These are phyloP conservation scores for Nannochloropsis gaditana DNA, from an alignment of 108 stramenopile species.

Conservation along the genomic window DNA sequence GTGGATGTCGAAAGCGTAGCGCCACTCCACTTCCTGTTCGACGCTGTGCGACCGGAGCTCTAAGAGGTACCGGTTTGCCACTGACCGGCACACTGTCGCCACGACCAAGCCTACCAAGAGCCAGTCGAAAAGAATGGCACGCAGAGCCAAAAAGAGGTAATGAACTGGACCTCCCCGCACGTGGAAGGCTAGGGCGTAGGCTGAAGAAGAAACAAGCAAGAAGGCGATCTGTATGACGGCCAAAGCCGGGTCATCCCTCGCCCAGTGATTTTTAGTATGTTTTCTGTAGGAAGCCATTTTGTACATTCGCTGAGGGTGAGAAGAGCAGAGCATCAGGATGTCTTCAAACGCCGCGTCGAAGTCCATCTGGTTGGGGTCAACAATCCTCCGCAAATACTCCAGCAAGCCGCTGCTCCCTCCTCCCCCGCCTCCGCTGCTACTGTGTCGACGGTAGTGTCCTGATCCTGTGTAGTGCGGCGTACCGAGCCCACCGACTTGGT, in stretches of 20 bases:
- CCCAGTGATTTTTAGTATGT: constrained; percentile 90
- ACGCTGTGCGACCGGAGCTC: constrained; percentile 63
- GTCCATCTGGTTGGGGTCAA: constrained; percentile 49
- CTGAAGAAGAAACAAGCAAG: constrained; percentile 66
- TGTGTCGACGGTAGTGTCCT: not conserved
- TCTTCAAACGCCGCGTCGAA: constrained; percentile 49
- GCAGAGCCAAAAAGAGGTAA: constrained; percentile 49
- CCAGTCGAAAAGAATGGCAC: constrained; percentile 50
- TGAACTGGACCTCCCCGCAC: not conserved
- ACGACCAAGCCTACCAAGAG: constrained; percentile 55
- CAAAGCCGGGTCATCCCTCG: constrained; percentile 96
- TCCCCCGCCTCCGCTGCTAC: not conserved
- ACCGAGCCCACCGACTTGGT: not conserved
- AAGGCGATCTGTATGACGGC: constrained; percentile 74
- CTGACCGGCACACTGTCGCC: constrained; percentile 46
- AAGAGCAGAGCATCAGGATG: constrained; percentile 33
- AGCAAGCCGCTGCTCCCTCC: constrained; percentile 26
- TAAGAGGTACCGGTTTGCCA: constrained; percentile 53
- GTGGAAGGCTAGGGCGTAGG: constrained; percentile 69
- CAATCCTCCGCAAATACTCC: constrained; percentile 39
- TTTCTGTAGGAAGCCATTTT: constrained; percentile 40
- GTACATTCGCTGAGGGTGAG: constrained; percentile 39
- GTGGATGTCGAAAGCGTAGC: constrained; percentile 97
- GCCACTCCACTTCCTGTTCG: constrained; percentile 87
- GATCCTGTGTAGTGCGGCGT: not conserved